These are phyloP conservation scores for Takashimella koratensis DNA, from an alignment of 1,284 basidiomycete species.

Conservation along the genomic window DNA sequence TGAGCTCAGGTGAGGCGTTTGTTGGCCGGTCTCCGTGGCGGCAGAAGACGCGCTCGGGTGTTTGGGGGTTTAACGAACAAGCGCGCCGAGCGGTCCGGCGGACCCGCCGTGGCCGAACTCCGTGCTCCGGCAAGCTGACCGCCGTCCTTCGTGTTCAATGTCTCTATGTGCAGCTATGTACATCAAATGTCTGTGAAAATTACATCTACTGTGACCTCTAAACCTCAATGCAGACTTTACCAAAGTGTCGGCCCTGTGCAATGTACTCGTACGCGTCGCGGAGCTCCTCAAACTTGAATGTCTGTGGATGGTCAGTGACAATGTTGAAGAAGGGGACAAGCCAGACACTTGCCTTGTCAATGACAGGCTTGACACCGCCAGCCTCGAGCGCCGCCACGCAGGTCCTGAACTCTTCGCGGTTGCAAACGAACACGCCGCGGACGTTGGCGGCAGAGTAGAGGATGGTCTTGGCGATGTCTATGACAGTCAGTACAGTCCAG, in stretches of 20 bases:
- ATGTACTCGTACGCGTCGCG: conserved; percentile 48
- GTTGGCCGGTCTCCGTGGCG: too few species aligned
- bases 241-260: conserved; percentile 38
- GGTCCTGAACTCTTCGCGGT: conserved; percentile 47
- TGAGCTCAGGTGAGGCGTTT: too few species aligned
- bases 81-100: too few species aligned
- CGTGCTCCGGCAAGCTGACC: too few species aligned
- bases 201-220: too few species aligned
- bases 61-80: too few species aligned
- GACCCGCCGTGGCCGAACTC: too few species aligned
- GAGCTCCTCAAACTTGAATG: conserved; percentile 47
- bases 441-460: conserved; percentile 34
- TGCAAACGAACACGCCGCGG: conserved; percentile 50
- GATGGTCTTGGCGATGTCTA: conserved; percentile 34
- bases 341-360: conserved; percentile 43
- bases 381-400: conserved; percentile 44
- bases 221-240: conserved; percentile 41
- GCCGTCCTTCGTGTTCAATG: too few species aligned
- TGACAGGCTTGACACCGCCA: conserved; percentile 45
- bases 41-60: too few species aligned
- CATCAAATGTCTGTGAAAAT: too few species aligned
- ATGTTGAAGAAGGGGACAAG: background rate
- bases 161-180: too few species aligned
- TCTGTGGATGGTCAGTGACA: conserved; percentile 4
- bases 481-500: background rate